Conservation (phyloP, 345 rosid genomes). For the Eucalyptus caleyi region DNA sequence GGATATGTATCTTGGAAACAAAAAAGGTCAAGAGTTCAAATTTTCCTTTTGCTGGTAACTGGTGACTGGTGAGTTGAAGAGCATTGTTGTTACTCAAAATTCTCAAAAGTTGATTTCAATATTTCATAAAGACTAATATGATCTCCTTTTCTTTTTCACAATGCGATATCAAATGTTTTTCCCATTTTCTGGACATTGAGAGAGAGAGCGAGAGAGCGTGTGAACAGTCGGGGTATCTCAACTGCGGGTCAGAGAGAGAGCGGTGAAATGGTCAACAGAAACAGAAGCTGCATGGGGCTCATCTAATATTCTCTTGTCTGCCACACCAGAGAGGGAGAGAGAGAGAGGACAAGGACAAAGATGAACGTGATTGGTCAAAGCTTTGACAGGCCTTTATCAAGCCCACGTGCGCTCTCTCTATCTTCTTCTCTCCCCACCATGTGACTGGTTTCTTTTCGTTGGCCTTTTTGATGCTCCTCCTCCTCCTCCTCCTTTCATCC, state of each 20-base stretch:
- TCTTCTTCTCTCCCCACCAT: neutral
- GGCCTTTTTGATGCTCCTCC: neutral
- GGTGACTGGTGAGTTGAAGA: neutral
- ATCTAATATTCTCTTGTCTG: neutral
- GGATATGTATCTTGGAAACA: neutral
- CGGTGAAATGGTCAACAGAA: neutral
- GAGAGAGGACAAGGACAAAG: neutral
- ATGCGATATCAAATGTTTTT: neutral
- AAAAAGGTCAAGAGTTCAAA: neutral
- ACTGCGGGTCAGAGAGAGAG: neutral
- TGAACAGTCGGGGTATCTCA: neutral
- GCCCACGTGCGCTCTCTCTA: neutral
- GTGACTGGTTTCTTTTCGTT: neutral
- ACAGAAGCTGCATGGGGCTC: neutral
- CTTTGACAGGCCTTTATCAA: neutral
- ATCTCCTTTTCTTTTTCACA: neutral
- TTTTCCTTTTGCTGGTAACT: neutral
- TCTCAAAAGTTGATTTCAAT: neutral
- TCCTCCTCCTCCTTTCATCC: neutral
- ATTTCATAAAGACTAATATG: neutral
- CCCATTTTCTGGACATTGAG: neutral
- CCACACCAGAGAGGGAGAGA: neutral
- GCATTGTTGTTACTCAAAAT: neutral
- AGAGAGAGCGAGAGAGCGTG: neutral
- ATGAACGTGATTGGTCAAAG: neutral